Percentiles rank a stretch among this genome's conserved stretches.
phyloP scores from a whole-genome alignment of 768 basidiomycete species.

The Pluteus cervinus region DNA sequence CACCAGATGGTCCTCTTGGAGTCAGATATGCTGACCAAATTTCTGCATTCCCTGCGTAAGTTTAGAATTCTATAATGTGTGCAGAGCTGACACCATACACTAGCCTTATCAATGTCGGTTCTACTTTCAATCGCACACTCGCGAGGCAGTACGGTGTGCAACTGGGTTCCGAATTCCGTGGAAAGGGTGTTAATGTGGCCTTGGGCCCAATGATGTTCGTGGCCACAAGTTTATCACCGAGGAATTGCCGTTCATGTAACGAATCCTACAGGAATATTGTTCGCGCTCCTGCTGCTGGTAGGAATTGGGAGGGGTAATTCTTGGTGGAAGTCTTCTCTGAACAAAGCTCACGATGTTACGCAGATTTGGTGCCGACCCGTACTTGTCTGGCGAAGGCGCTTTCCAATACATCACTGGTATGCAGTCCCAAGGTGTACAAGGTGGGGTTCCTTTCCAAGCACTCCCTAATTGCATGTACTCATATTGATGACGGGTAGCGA shows the following conservation, averaged over 20 bases:
- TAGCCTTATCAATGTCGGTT: slow-evolving; percentile 46
- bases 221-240: background rate
- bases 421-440: slow-evolving; percentile 47
- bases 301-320: slow-evolving; percentile 47
- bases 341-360: background rate
- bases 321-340: background rate
- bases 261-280: slow-evolving; percentile 31
- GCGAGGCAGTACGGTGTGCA: slow-evolving; percentile 51
- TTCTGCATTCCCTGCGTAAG: slow-evolving; percentile 46
- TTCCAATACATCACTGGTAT: slow-evolving; percentile 48
- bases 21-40: slow-evolving; percentile 40
- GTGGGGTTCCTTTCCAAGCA: slow-evolving; percentile 12
- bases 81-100: background rate
- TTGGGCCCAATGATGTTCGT: slow-evolving; percentile 46
- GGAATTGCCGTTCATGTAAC: background rate
- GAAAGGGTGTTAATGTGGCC: slow-evolving; percentile 53
- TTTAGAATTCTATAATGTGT: background rate
- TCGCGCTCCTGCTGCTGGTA: slow-evolving; percentile 39
- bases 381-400: slow-evolving; percentile 46
- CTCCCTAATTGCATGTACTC: background rate
- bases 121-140: slow-evolving; percentile 48
- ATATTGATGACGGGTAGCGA: slow-evolving; percentile 17
- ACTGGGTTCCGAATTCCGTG: slow-evolving; percentile 55
- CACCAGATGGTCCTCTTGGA: slow-evolving; percentile 40
- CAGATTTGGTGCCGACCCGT: slow-evolving; percentile 49